A percentile compares a stretch with the other conserved stretches of the same genome.
phyloP scores from a whole-genome alignment of 2,329 filamentous ascomycete species.

The Pseudocercospora ulei region DNA sequence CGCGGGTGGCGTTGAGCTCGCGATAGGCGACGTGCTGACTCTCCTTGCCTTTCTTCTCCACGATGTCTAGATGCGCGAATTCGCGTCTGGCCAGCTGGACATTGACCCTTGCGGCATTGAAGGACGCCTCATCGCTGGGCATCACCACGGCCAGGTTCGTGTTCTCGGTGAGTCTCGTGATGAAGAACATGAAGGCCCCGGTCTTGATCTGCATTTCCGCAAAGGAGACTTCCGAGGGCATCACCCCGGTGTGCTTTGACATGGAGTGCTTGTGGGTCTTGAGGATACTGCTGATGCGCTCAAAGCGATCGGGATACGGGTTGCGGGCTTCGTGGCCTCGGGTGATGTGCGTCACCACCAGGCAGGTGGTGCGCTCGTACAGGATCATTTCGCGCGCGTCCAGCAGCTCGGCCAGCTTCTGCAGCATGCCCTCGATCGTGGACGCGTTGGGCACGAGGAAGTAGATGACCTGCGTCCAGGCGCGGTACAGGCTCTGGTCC shows the following conservation, averaged over 20 bases:
- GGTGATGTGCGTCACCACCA: constrained; percentile 89
- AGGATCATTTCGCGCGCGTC: constrained; percentile 88
- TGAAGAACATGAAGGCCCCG: constrained; percentile 78
- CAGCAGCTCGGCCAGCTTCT: constrained; percentile 71
- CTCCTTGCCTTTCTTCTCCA: constrained; percentile 31
- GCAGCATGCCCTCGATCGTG: constrained; percentile 77
- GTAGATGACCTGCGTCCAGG: constrained; percentile 97
- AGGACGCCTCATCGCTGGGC: constrained; percentile 79
- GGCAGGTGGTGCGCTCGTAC: constrained; percentile 90
- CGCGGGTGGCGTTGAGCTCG: constrained; percentile 11
- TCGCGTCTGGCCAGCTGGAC: constrained; percentile 76
- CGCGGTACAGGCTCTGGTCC: constrained; percentile 97
- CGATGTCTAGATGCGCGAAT: constrained; percentile 56
- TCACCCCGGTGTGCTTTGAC: constrained; percentile 64
- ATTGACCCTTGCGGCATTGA: constrained; percentile 84
- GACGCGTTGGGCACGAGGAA: constrained; percentile 89
- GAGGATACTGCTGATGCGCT: constrained; percentile 92
- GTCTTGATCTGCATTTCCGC: constrained; percentile 72
- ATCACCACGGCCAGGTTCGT: constrained; percentile 91
- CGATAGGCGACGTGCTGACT: constrained; percentile 13
- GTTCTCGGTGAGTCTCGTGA: constrained; percentile 92
- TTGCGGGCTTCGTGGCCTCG: constrained; percentile 63
- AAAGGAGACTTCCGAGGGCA: constrained; percentile 73
- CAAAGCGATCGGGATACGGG: constrained; percentile 83
- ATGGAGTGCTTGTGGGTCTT: constrained; percentile 91